Evolutionary conservation across 2,329 filamentous ascomycete genomes (phyloP).

Genomic region (Chaetothyriales sp.): DNA sequence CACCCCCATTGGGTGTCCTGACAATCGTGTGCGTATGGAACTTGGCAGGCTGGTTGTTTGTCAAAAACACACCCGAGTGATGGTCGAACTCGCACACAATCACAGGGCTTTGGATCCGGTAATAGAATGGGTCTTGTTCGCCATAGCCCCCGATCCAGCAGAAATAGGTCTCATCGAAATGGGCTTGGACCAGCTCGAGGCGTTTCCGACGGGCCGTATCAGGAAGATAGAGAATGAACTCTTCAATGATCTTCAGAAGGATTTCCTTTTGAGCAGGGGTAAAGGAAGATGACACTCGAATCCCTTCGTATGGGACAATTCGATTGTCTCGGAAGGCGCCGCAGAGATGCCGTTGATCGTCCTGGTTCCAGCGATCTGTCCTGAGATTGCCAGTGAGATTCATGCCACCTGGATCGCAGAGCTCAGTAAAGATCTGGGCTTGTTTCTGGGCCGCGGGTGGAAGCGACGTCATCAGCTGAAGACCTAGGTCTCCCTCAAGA

Average conservation of each 20-base stretch:
- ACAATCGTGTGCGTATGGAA: conserved; percentile 67
- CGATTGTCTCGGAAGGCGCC: conserved; percentile 68
- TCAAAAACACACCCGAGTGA: conserved; percentile 63
- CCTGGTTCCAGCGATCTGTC: conserved; percentile 55
- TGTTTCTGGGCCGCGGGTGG: conserved; percentile 28
- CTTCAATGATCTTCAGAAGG: conserved; percentile 43
- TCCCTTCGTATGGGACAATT: conserved; percentile 57
- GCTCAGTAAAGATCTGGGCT: conserved; percentile 43
- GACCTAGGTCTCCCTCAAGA: conserved; percentile 46
- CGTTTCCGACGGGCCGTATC: conserved; percentile 37
- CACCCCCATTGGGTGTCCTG: conserved; percentile 57
- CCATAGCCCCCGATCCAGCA: conserved; percentile 60
- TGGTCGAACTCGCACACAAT: conserved; percentile 65
- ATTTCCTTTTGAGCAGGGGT: conserved; percentile 35
- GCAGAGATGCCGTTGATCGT: conserved; percentile 64
- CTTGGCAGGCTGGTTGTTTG: conserved; percentile 56
- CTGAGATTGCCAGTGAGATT: conserved; percentile 19
- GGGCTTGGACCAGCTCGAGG: conserved; percentile 38
- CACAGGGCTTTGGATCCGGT: conserved; percentile 60
- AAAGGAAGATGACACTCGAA: conserved; percentile 40
- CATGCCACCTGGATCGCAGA: conserved; percentile 57
- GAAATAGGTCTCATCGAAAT: conserved; percentile 60
- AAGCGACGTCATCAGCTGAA: conserved; percentile 56
- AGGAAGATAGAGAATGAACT: conserved; percentile 57
- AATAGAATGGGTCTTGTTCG: conserved; percentile 57